These are phyloP conservation scores for Paradendryphiella salina DNA, from an alignment of 2,329 filamentous ascomycete species.

Conservation along the genomic window DNA sequence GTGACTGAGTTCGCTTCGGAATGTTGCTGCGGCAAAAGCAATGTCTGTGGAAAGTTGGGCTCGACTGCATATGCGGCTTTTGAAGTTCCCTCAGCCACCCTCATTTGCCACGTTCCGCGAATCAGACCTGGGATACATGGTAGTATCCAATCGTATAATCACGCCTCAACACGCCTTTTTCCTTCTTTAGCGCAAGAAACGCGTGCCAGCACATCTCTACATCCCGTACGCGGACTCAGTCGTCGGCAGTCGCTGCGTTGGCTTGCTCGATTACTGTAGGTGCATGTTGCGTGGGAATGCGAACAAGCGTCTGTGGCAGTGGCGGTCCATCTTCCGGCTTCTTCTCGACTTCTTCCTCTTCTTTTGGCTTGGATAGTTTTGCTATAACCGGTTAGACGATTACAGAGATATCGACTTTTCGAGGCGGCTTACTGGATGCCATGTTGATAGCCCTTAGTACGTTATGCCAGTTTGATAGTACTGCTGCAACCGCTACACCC, in stretches of 20 bases:
- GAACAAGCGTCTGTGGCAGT: conserved; percentile 78
- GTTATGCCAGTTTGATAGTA: conserved; percentile 85
- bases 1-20: conserved; percentile 6
- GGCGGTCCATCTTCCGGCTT: conserved; percentile 51
- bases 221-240: conserved; percentile 32
- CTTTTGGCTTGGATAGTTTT: conserved; percentile 67
- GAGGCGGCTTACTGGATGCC: conserved; percentile 69
- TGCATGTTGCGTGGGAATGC: conserved; percentile 77
- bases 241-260: conserved; percentile 34
- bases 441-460: conserved; percentile 83
- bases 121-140: conserved; percentile 10
- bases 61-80: conserved; percentile 14
- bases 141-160: conserved; percentile 5
- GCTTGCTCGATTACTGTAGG: conserved; percentile 43
- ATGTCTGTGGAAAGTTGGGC: conserved; percentile 13
- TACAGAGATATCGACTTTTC: conserved; percentile 2
- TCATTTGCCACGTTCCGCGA: conserved; percentile 10
- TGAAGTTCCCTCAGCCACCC: background rate
- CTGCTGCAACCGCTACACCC: conserved; percentile 72
- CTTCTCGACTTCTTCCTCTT: conserved; percentile 50
- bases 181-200: conserved; percentile 9
- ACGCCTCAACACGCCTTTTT: conserved; percentile 1
- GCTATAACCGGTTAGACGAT: conserved; percentile 51
- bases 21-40: conserved; percentile 6
- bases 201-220: conserved; percentile 2